phyloP scores from a whole-genome alignment of 495 filamentous ascomycete species.

The Penicillium coffeae region DNA sequence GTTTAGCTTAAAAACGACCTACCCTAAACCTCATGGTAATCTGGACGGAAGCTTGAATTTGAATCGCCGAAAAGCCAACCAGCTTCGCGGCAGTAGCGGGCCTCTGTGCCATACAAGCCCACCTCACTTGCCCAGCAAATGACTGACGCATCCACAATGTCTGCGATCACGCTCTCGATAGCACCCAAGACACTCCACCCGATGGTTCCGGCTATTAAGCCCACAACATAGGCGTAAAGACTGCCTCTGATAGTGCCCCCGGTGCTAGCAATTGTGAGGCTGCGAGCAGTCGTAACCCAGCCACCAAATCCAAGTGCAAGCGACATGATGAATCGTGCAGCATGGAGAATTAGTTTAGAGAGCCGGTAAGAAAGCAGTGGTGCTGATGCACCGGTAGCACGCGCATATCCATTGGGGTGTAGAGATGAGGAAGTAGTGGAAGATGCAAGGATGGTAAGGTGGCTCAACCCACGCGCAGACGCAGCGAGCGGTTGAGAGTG shows the following conservation, averaged over 20 bases:
- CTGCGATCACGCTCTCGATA: constrained; percentile 87
- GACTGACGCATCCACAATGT: constrained; percentile 86
- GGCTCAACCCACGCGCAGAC: constrained; percentile 71
- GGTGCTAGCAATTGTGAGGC: constrained; percentile 52
- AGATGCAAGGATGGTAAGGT: constrained; percentile 69
- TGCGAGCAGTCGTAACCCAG: constrained; percentile 89
- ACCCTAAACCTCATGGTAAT: constrained; percentile 18
- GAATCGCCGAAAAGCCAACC: constrained; percentile 72
- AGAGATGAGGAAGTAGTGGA: constrained; percentile 55
- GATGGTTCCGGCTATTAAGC: constrained; percentile 84
- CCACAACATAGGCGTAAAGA: constrained; percentile 91
- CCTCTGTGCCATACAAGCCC: constrained; percentile 62
- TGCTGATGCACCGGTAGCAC: constrained; percentile 32
- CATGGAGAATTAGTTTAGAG: constrained; percentile 86
- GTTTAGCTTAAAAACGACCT: too few species aligned
- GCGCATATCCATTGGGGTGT: constrained; percentile 39
- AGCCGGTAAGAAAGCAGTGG: constrained; percentile 72
- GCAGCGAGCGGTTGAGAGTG: constrained; percentile 76
- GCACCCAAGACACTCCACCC: constrained; percentile 95
- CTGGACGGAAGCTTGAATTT: constrained; percentile 8
- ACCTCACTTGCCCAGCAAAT: constrained; percentile 93
- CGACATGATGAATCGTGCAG: constrained; percentile 84
- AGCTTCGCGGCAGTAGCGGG: constrained; percentile 81
- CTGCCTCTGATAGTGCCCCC: constrained; percentile 67
- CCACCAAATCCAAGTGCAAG: constrained; percentile 88